Conservation (phyloP, 257 asterid species). For the Solanum raphanifolium region DNA sequence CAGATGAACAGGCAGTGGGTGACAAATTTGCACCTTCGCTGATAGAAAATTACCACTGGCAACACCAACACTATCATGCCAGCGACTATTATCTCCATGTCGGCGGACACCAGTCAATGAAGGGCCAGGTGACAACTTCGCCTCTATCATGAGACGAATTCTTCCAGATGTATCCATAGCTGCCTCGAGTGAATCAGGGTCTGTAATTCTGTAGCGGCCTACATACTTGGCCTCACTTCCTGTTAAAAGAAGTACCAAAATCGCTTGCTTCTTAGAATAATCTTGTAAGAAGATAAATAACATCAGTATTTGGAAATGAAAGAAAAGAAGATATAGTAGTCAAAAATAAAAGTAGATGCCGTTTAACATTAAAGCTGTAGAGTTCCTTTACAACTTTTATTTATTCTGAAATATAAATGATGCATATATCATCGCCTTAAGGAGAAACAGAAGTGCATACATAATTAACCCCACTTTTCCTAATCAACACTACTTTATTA, state of each 20-base stretch:
- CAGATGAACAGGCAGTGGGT: not conserved
- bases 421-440: not conserved
- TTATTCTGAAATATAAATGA: not conserved
- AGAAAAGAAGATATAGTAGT: not conserved
- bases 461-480: not conserved
- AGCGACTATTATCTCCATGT: slow-evolving; percentile 77
- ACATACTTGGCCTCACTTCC: slow-evolving; percentile 77
- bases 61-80: slow-evolving; percentile 74
- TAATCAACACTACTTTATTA: not conserved
- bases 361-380: not conserved
- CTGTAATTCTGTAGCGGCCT: slow-evolving; percentile 93
- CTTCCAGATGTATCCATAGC: slow-evolving; percentile 89
- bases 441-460: not conserved
- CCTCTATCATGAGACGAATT: slow-evolving; percentile 67
- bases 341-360: not conserved
- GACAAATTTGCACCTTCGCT: slow-evolving; percentile 55
- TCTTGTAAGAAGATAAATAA: not conserved
- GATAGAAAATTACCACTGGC: slow-evolving; percentile 83
- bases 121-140: slow-evolving; percentile 92
- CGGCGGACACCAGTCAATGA: slow-evolving; percentile 77
- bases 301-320: not conserved
- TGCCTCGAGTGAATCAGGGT: slow-evolving; percentile 74
- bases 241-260: slow-evolving; percentile 12
- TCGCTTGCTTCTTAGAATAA: not conserved
- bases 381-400: not conserved